Base-by-base conservation (phyloP, 2,329 filamentous ascomycete species). In the Aureobasidium pullulans region DNA sequence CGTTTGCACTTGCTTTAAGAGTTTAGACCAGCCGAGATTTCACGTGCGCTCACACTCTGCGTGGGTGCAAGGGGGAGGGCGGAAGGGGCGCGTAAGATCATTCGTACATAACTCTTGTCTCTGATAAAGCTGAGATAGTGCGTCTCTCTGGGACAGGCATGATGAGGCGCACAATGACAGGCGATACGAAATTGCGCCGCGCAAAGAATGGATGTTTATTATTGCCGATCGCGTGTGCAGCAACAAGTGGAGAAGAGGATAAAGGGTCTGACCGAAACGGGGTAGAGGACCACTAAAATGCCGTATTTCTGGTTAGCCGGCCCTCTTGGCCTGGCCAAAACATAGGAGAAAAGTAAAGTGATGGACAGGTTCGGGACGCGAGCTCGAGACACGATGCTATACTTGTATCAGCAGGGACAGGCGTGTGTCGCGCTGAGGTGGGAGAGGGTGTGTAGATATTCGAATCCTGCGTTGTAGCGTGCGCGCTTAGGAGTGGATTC, bases 301-400 rank as follows among this genome's bases (percentile, higher is more conserved):
- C 28, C 52, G 52, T 56, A 56, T 54, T 54, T 28, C 23, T 32
- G 19, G 37, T 34, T 32, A 54, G 37, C 28, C 28, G 15, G 37
- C 9, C n/a, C 16, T 19, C 52, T 56, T 56, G 52, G 52, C 52
- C 52, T 44, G 52, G 52, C 52, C 40, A 56, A 56, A 56, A 56
- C 52, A 56, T 32, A 46, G 52, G 52, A 37, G 52, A 44, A 56
- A 56, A 44, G 40, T 44, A 46, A 46, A 56, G 52, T 56, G 52
- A 19, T 56, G 52, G 37, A 56, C 52, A 52, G 48, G 48, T 40
- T 52, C 48, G 48, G 48, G 36, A 52, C 47, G 37, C 34, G 36
- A 23, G 11, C 48, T 40, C 48, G 19, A 23, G 23, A 40, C 47
- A 31, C 23, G 47, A 29, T 50, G 31, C 48, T 50, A 52, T 40